Evolutionary conservation across 1,139 yeast species (phyloP), one percentile per base, ranked within the genome.

Genomic region (Pichia norvegensis): DNA sequence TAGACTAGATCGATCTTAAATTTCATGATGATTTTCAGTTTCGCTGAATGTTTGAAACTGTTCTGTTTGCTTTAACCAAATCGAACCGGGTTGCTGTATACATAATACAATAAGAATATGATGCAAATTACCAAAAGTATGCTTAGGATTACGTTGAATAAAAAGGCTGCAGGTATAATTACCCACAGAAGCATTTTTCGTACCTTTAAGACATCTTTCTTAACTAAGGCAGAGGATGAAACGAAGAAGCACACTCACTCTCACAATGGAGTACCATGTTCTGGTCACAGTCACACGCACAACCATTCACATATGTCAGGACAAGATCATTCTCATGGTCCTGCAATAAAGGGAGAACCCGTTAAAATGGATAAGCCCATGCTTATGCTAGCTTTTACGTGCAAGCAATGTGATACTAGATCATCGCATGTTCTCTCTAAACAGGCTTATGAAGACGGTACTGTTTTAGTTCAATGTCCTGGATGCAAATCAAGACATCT

Each of bases 391-490:
- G 92, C 95, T 0, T 90, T 92, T 66, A 92, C 97, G 0, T 92
- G 98, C 65, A 92, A 88, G 63, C 79, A 79, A 55, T 92, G 98
- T 66, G 74, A 78, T 44, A 78, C 85, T 8, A 69, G 97, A 47
- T 86, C 96, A 0, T 79, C 90, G 3, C 97, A 92, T 61, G 74
- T 81, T 4, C 81, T 92, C 58, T 85, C 96, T 17, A 90, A 88
- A 55, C 97, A 92, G 63, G 90, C 97, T 0, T 92, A 92, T 61
- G 77, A 81, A 22, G 71, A 73, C 25, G 98, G 98, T 1, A 81
- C 96, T 0, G 96, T 92, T 4, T 68, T 87, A 46, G 83, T 92
- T 33, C 90, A 87, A 59, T 92, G 97, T 60, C 97, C 97, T 0
- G 85, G 88, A 11, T 90, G 98, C 65, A 76, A 84, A 55, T 79